These are phyloP conservation scores for Ustilago loliicola DNA, from an alignment of 1,284 basidiomycete species.

Conservation along the genomic window DNA sequence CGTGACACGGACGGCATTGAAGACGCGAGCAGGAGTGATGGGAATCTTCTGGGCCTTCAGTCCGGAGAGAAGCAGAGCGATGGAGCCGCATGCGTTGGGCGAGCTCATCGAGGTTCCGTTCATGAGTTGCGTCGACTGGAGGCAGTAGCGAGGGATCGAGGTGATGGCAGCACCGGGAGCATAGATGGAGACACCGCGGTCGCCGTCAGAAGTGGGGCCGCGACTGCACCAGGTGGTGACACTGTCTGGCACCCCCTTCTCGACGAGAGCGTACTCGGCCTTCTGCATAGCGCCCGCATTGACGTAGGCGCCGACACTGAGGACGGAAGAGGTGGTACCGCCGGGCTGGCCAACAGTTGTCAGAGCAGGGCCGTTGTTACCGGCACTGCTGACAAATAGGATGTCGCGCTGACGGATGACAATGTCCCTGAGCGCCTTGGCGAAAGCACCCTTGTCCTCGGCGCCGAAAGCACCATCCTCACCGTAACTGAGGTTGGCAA, in stretches of 20 bases:
- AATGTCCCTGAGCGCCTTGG: slow-evolving; percentile 59
- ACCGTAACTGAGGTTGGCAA: slow-evolving; percentile 71
- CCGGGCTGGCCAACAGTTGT: slow-evolving; percentile 70
- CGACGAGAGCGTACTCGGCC: slow-evolving; percentile 70
- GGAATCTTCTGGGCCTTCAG: slow-evolving; percentile 68
- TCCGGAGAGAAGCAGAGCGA: slow-evolving; percentile 68
- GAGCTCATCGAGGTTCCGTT: slow-evolving; percentile 71
- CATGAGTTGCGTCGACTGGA: slow-evolving; percentile 69
- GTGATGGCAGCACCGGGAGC: slow-evolving; percentile 71
- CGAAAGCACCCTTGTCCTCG: slow-evolving; percentile 69
- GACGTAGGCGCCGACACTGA: slow-evolving; percentile 70
- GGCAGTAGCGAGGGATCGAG: slow-evolving; percentile 69
- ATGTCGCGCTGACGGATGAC: slow-evolving; percentile 67
- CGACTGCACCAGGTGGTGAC: slow-evolving; percentile 71
- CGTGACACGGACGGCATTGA: slow-evolving; percentile 68
- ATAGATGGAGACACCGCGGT: slow-evolving; percentile 67
- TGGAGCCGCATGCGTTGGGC: slow-evolving; percentile 68
- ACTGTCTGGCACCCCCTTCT: slow-evolving; percentile 65
- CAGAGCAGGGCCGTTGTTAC: slow-evolving; percentile 70
- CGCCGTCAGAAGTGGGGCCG: slow-evolving; percentile 69
- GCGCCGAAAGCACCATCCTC: slow-evolving; percentile 68
- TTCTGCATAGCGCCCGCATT: slow-evolving; percentile 70
- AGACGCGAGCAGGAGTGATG: slow-evolving; percentile 67
- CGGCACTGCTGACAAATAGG: slow-evolving; percentile 67
- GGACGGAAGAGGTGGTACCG: slow-evolving; percentile 67